Evolutionary conservation across 2,329 filamentous ascomycete genomes (phyloP), one percentile per base, ranked within the genome.

Genomic region (Camptophora hylomeconis): DNA sequence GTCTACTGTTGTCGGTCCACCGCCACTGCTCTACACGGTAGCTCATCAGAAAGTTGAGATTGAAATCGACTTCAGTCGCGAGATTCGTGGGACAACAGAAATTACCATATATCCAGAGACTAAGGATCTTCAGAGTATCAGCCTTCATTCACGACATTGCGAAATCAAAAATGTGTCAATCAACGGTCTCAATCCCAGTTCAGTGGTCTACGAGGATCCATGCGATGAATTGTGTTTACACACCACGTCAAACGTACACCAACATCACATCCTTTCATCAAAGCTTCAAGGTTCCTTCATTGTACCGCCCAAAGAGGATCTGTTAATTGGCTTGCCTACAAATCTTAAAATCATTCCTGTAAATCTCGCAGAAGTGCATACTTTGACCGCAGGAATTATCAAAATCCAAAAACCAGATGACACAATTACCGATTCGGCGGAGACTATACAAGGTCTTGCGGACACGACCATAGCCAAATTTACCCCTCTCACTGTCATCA

Each of bases 41-140:
- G 67, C 82, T 31, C 78, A 84, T 56, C 87, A 95, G 57, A 80
- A 81, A 51, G 76, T 98, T 27, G 77, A 84, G 45, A 65, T 98
- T 36, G 86, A 95, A 46, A 65, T 98, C 49, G 80, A 92, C 57
- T 92, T 98, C 51, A 67, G 70, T 40, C 71, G 70, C 30, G 77
- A 75, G 54, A 60, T 95, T 46, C 75, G 70, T 37, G 89, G 89
- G 28, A 77, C 71, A 39, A 82, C 80, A 6, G 78, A 86, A 42
- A 79, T 98, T 43, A 79, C 76, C 17, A 72, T 95, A 30, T 75
- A 79, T 42, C 74, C 74, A 12, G 61, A 67, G 33, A 57, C 61
- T 35, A 60, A 61, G 36, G 62, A 72, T 17, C 54, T 77, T 30
- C 61, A 57, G 36, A 52, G 57, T 13, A 61, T 79, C 26, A 58